Evolutionary conservation across 306 rosid species (phyloP).

Genomic region (Betula pendula): DNA sequence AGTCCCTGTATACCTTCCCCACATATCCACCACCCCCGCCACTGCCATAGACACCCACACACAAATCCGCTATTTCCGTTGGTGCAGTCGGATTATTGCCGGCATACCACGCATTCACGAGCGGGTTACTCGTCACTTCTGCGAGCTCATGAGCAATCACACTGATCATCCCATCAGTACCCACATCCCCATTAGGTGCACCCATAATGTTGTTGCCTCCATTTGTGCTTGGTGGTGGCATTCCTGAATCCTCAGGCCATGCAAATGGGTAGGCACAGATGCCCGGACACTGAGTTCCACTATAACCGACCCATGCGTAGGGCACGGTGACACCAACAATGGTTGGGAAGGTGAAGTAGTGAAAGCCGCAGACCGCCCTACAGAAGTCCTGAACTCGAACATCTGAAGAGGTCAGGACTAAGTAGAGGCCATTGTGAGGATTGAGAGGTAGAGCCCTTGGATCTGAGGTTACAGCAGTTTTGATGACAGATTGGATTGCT

Average conservation of each 20-base stretch:
- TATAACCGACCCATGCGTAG: constrained; percentile 54
- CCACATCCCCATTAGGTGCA: constrained; percentile 51
- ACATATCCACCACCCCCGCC: constrained; percentile 61
- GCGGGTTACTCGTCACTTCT: constrained; percentile 49
- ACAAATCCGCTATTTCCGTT: constrained; percentile 56
- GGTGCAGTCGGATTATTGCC: constrained; percentile 61
- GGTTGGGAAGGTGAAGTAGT: constrained; percentile 57
- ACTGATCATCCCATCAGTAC: constrained; percentile 55
- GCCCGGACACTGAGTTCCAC: constrained; percentile 59
- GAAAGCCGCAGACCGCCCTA: constrained; percentile 60
- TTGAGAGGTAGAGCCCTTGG: constrained; percentile 42
- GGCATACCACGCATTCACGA: constrained; percentile 63
- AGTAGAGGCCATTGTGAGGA: constrained; percentile 47
- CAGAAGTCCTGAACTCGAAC: constrained; percentile 59
- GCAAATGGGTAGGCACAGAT: constrained; percentile 60
- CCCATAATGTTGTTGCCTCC: constrained; percentile 37
- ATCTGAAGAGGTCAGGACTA: constrained; percentile 42
- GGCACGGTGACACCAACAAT: constrained; percentile 51
- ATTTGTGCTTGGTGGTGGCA: constrained; percentile 28
- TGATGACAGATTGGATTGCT: constrained; percentile 45
- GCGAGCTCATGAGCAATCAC: constrained; percentile 63
- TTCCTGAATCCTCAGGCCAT: constrained; percentile 37
- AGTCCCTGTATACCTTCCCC: constrained; percentile 41
- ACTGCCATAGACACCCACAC: constrained; percentile 53
- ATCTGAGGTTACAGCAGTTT: constrained; percentile 31